Evolutionary conservation across 1,284 basidiomycete species (phyloP).

Genomic region (Irpex rosettiformis): DNA sequence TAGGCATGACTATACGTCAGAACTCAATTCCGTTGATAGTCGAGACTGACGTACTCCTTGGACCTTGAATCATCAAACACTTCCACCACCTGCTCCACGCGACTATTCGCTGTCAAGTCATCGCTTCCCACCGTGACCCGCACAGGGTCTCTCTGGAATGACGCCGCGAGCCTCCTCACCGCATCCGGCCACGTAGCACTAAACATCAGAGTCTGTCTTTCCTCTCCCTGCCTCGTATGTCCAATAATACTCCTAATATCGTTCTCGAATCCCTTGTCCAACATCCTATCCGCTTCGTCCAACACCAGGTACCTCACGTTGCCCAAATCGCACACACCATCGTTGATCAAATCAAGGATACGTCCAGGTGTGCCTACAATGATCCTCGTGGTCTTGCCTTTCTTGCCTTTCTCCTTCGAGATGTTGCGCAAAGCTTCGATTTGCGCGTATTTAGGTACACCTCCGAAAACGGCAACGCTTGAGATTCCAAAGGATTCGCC

Average conservation of each 20-base stretch:
- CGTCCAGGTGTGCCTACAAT: slow-evolving; percentile 95
- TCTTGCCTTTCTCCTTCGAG: slow-evolving; percentile 36
- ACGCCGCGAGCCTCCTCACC: slow-evolving; percentile 89
- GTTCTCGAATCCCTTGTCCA: slow-evolving; percentile 98
- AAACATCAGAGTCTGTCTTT: slow-evolving; percentile 93
- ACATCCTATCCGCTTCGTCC: slow-evolving; percentile 98
- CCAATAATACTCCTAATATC: slow-evolving; percentile 94
- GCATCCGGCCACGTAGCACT: slow-evolving; percentile 98
- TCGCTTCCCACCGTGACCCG: slow-evolving; percentile 95
- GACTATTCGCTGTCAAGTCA: slow-evolving; percentile 91
- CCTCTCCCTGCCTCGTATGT: slow-evolving; percentile 60
- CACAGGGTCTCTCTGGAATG: slow-evolving; percentile 86
- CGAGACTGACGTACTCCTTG: slow-evolving; percentile 69
- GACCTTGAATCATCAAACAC: slow-evolving; percentile 86
- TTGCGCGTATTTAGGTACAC: slow-evolving; percentile 87
- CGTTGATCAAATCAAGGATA: slow-evolving; percentile 85
- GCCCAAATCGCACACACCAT: slow-evolving; percentile 82
- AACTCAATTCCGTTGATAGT: background rate
- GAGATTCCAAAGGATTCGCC: slow-evolving; percentile 77
- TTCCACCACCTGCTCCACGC: slow-evolving; percentile 83
- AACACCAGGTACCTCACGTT: slow-evolving; percentile 88
- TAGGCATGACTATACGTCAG: slow-evolving; percentile 34
- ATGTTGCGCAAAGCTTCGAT: slow-evolving; percentile 54
- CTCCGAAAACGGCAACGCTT: slow-evolving; percentile 89
- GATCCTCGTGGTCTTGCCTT: slow-evolving; percentile 55